These are phyloP conservation scores for Emericellopsis cladophorae DNA, from an alignment of 2,329 filamentous ascomycete species.

Conservation along the genomic window DNA sequence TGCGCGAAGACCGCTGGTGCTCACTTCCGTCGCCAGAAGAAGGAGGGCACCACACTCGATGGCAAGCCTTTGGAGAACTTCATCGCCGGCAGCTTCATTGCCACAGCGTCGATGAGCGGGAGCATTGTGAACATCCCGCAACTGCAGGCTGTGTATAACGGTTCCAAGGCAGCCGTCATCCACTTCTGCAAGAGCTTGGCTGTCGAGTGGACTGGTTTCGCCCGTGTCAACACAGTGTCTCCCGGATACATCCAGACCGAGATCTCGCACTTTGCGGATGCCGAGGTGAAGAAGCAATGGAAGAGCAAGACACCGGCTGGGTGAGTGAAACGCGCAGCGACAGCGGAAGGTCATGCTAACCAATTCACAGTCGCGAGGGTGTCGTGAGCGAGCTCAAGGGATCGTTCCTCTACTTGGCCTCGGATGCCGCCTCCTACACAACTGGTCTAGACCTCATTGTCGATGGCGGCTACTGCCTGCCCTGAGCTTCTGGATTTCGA, in stretches of 20 bases:
- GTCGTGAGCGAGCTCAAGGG: conserved; percentile 67
- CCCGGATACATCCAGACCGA: conserved; percentile 69
- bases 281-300: conserved; percentile 61
- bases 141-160: conserved; percentile 62
- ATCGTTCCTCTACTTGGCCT: conserved; percentile 69
- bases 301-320: conserved; percentile 71
- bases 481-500: conserved; percentile 15
- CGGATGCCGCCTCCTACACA: conserved; percentile 72
- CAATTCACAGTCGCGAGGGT: conserved; percentile 46
- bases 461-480: conserved; percentile 59
- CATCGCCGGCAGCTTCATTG: conserved; percentile 58
- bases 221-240: conserved; percentile 58
- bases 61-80: conserved; percentile 50
- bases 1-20: conserved; percentile 57
- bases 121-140: conserved; percentile 71
- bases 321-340: conserved; percentile 18
- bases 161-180: conserved; percentile 53
- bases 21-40: conserved; percentile 59
- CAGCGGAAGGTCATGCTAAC: background rate
- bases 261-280: conserved; percentile 50
- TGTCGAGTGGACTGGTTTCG: conserved; percentile 67
- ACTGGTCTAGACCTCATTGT: conserved; percentile 64
- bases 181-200: conserved; percentile 55
- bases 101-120: conserved; percentile 67
- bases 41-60: conserved; percentile 49